phyloP scores from a whole-genome alignment of 2,329 filamentous ascomycete genomes.

The Cladosporium sp. region DNA sequence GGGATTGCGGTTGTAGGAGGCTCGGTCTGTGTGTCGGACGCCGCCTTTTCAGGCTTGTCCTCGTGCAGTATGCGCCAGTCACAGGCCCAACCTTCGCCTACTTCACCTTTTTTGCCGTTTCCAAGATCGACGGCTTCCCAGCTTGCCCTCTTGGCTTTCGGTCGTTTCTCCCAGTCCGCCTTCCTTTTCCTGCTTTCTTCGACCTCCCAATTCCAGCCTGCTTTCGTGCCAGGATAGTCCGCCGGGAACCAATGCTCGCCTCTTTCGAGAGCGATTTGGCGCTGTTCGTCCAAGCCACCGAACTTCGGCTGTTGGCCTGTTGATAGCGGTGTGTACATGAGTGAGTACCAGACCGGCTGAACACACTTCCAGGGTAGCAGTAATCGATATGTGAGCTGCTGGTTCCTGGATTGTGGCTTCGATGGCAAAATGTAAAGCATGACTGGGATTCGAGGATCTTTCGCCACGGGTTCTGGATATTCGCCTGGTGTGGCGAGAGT shows the following conservation, averaged over 20 bases:
- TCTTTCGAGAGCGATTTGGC: slow-evolving; percentile 80
- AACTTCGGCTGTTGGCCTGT: slow-evolving; percentile 79
- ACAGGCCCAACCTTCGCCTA: slow-evolving; percentile 79
- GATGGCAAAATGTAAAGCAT: slow-evolving; percentile 59
- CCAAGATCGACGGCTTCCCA: slow-evolving; percentile 76
- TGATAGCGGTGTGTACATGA: slow-evolving; percentile 79
- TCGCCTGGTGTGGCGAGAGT: slow-evolving; percentile 62
- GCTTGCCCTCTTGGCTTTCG: slow-evolving; percentile 76
- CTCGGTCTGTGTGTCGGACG: not conserved
- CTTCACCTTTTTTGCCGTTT: slow-evolving; percentile 72
- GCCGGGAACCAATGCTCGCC: slow-evolving; percentile 80
- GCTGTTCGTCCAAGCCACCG: slow-evolving; percentile 75
- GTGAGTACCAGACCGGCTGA: slow-evolving; percentile 76
- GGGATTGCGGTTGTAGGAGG: not conserved
- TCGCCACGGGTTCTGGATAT: slow-evolving; percentile 56
- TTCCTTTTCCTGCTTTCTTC: slow-evolving; percentile 62
- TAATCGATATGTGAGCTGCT: slow-evolving; percentile 75
- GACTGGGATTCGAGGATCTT: slow-evolving; percentile 76
- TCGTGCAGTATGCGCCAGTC: slow-evolving; percentile 58
- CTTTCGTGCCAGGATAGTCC: slow-evolving; percentile 76
- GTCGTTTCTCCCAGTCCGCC: slow-evolving; percentile 70
- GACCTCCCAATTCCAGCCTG: slow-evolving; percentile 76
- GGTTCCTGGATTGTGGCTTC: slow-evolving; percentile 39
- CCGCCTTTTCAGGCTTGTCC: not conserved
- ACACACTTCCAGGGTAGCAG: slow-evolving; percentile 91